phyloP scores from a whole-genome alignment of 306 rosid species.

The Fragaria ananassa region DNA sequence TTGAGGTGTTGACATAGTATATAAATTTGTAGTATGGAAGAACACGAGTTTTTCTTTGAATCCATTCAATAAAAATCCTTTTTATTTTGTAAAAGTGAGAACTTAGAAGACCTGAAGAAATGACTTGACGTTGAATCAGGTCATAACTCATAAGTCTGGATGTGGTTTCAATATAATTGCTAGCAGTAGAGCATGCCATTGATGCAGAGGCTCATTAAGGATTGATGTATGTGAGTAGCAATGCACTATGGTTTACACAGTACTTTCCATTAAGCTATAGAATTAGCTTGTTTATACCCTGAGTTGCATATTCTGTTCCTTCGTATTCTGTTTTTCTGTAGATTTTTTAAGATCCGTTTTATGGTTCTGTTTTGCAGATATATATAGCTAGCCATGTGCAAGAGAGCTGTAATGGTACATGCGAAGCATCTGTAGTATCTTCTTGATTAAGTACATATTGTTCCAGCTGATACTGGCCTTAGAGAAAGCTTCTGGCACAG shows the following conservation, averaged over 20 bases:
- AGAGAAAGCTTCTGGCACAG: slow-evolving; percentile 31
- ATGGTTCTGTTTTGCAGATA: slow-evolving; percentile 48
- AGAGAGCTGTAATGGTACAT: slow-evolving; percentile 13
- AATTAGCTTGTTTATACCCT: background rate
- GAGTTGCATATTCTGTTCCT: background rate
- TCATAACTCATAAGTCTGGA: background rate
- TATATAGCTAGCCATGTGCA: slow-evolving; percentile 57
- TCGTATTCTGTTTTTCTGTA: background rate
- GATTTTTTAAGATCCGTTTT: slow-evolving; percentile 11
- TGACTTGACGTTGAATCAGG: background rate
- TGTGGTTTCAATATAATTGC: background rate
- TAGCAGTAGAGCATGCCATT: background rate
- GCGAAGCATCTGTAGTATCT: slow-evolving; percentile 27
- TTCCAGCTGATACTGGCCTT: slow-evolving; percentile 47
- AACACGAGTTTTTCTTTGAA: no score
- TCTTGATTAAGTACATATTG: slow-evolving; percentile 54
- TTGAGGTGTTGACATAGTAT: background rate
- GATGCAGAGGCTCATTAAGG: background rate
- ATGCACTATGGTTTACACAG: background rate
- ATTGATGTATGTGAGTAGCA: background rate
- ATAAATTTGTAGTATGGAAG: background rate
- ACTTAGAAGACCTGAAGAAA: background rate
- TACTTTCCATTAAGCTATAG: background rate
- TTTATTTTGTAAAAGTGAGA: background rate
- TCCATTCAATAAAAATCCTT: background rate